A percentile compares a stretch with the other conserved stretches of the same genome.
phyloP scores from a whole-genome alignment of 805 yeast species.

The Nadsonia fulvescens region DNA sequence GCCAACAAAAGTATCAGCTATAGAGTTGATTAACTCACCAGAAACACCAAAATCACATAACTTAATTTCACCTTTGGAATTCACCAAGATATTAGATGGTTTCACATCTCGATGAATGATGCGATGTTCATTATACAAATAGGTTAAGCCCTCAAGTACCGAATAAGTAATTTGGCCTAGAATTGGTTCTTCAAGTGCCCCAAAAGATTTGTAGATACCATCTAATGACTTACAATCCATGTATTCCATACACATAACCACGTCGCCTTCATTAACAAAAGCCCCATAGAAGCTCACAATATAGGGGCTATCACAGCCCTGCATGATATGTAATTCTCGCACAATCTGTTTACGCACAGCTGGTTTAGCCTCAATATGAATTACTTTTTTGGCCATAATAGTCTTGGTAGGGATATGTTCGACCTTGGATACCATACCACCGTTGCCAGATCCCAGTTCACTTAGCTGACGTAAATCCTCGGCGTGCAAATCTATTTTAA shows the following conservation, averaged over 20 bases:
- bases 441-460: conserved; percentile 79
- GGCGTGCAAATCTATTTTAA: conserved; percentile 31
- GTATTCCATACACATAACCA: conserved; percentile 88
- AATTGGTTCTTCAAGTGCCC: conserved; percentile 83
- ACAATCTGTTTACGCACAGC: conserved; percentile 67
- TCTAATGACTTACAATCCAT: conserved; percentile 90
- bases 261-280: conserved; percentile 52
- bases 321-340: conserved; percentile 77
- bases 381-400: conserved; percentile 77
- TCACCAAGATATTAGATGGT: conserved; percentile 80
- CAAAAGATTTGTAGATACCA: conserved; percentile 74
- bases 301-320: conserved; percentile 64
- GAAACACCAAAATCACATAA: conserved; percentile 95
- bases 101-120: conserved; percentile 93
- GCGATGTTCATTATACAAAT: conserved; percentile 72
- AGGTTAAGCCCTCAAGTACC: conserved; percentile 68
- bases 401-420: conserved; percentile 77
- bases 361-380: conserved; percentile 69
- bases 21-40: conserved; percentile 87
- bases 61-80: conserved; percentile 63
- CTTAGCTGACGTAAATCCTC: conserved; percentile 61
- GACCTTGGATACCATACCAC: conserved; percentile 82
- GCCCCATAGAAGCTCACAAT: conserved; percentile 90
- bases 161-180: conserved; percentile 80
- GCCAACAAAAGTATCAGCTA: conserved; percentile 94